These are phyloP conservation scores for Eustoma russellianum DNA, from an alignment of 257 asterid genomes.

Conservation along the genomic window DNA sequence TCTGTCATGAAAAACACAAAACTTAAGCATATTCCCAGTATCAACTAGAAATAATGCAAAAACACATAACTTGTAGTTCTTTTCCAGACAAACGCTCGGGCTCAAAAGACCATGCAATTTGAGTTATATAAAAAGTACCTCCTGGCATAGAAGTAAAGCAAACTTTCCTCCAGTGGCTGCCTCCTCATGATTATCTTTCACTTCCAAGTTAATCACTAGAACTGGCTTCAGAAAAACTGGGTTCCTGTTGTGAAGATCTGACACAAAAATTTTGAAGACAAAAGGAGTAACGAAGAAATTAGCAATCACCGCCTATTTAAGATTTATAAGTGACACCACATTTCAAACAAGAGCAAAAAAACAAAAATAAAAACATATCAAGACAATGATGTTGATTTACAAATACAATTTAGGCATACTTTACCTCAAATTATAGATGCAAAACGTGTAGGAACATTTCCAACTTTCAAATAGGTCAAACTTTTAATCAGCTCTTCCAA, in stretches of 20 bases:
- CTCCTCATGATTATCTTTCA: constrained; percentile 97
- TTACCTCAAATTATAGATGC: too few relatives aligned
- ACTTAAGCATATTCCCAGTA: too few relatives aligned
- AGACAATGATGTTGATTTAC: too few relatives aligned
- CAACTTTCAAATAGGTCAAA: too few relatives aligned
- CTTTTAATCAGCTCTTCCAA: too few relatives aligned
- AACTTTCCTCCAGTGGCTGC: constrained; percentile 91
- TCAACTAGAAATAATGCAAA: background rate
- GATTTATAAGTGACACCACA: too few relatives aligned
- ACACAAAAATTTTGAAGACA: constrained; percentile 8
- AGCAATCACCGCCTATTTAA: too few relatives aligned
- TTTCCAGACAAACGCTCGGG: background rate
- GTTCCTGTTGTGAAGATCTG: constrained; percentile 74
- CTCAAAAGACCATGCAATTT: background rate
- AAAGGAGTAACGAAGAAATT: background rate
- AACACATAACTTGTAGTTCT: background rate
- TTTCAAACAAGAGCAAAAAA: background rate
- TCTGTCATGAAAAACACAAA: too few relatives aligned
- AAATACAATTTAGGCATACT: too few relatives aligned
- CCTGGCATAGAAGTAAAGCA: constrained; percentile 79
- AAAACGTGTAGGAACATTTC: too few relatives aligned
- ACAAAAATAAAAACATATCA: background rate
- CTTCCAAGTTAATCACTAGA: constrained; percentile 81
- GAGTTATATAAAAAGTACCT: constrained; percentile 28
- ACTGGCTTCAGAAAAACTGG: constrained; percentile 75